Base-by-base conservation (phyloP, 2,329 filamentous ascomycete species). In the Ilyonectria mors-panacis region DNA sequence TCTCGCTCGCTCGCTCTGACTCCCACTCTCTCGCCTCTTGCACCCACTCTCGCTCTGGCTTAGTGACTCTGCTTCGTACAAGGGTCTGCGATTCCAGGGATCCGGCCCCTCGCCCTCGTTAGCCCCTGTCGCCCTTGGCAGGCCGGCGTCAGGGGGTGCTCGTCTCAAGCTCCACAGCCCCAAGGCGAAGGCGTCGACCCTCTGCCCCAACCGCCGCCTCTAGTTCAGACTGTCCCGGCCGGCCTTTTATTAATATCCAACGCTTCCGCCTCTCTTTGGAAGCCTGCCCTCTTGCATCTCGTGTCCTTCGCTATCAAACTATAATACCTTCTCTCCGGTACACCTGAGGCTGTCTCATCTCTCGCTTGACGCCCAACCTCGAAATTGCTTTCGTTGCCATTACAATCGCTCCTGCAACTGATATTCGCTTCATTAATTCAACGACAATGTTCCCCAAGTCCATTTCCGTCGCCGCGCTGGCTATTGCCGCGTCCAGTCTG, bases 401-500 rank as follows among this genome's bases (percentile, higher is more conserved):
- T 50, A 26, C 30, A 53, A 35, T 33, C 33, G n/a, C 30, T 50
- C 62, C 58, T 35, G 42, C 60, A 37, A 51, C 39, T 21, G 21
- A 35, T 45, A 59, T 66, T 58, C 39, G 47, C 60, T 28, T 51
- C 17, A 23, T 33, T 26, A 44, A 48, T 19, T 60, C 30, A 68
- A 37, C 59, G 66, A 76, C 65, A 66, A 82, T 82, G 81, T 76
- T 87, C 69, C 79, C 83, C 79, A 87, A 85, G 77, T 57, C 84
- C 59, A 66, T 87, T 66, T 81, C 83, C 62, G 75, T 81, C 67
- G 81, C 85, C 59, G 80, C 83, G 39, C 77, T 87, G 81, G 82
- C 84, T 70, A 80, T 89, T 15, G 84, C 86, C 71, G 82, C 86
- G 67, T 82, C 84, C 47, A 75, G 80, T 67, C 71, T 88, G 71